Evolutionary conservation across 1,284 basidiomycete species (phyloP), one percentile per base, ranked within the genome.

Genomic region (Melampsora americana): DNA sequence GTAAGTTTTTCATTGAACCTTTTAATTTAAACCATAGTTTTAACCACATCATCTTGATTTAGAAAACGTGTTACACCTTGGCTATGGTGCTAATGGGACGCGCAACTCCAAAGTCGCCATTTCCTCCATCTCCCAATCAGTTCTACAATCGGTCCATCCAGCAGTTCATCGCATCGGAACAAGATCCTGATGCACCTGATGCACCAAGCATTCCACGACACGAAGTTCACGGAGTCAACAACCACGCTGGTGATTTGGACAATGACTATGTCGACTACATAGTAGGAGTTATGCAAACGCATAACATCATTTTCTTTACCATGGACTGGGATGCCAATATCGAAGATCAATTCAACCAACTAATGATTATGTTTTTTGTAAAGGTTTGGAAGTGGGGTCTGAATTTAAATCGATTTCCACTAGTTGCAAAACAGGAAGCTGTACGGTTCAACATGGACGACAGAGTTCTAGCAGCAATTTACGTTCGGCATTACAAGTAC

Each of bases 241-340:
- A 35, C 35, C 35, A 35, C 35, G 35, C 35, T 35, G 35, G 35
- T 35, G 5, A 35, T 35, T 35, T 53, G 50, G 50, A 53, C 23
- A 4, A 53, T 53, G 50, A 53, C 23, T 53, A 53, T 26, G 23
- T 18, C 18, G 20, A 20, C 4, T 53, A 53, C 50, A 53, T 53
- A 20, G 20, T 20, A 20, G 50, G 20, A 14, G 23, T 12, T 53
- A 53, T 53, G 70, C 35, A 30, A n/a, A 44, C 59, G 26, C 64
- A 60, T 42, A 60, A 60, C 11, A 71, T 71, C n/a, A 4, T 12
- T 6, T 42, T 42, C 20, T 71, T 71, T n/a, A 71, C 69, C 3
- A 71, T 71, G 69, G 69, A 71, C 28, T 71, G 69, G 69, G 69
- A 64, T 3, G 64, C 30, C 18, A 32, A 71, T n/a, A 48, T 18